Conservation (phyloP, 106 monocot genomes). For the Agapanthus africanus region DNA sequence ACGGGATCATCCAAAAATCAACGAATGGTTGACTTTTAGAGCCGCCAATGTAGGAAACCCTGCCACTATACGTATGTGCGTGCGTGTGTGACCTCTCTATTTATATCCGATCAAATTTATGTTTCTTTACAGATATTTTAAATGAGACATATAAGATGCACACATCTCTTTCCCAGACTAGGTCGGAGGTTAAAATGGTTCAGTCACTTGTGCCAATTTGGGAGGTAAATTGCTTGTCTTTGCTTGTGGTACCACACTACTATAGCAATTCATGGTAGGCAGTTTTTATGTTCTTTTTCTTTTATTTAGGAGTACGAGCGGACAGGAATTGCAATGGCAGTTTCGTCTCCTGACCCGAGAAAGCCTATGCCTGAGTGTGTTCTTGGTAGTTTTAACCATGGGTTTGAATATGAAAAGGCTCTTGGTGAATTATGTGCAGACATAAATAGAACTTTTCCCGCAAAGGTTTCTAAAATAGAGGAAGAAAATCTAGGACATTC, state of each 20-base stretch:
- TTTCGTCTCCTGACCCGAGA: conserved; percentile 15
- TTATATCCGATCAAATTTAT: too few relatives aligned
- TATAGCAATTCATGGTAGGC: too few relatives aligned
- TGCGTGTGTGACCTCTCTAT: too few relatives aligned
- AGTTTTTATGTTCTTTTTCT: conserved; percentile 18
- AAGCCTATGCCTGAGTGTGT: conserved; percentile 46
- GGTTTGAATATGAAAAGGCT: conserved; percentile 34
- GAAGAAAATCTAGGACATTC: conserved; percentile 23
- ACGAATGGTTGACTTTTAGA: too few relatives aligned
- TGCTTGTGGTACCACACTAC: background rate
- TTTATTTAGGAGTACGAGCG: conserved; percentile 54
- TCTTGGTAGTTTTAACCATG: conserved; percentile 37
- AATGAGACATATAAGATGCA: conserved; percentile 77
- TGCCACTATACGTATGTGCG: too few relatives aligned
- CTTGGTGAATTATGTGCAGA: conserved; percentile 31
- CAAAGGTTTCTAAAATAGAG: conserved; percentile 17
- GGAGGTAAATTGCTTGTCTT: conserved; percentile 57
- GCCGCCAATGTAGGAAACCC: too few relatives aligned
- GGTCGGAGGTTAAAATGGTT: conserved; percentile 73
- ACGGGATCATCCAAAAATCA: too few relatives aligned
- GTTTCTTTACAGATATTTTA: conserved; percentile 53
- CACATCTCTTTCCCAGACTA: conserved; percentile 78
- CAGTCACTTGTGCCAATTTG: conserved; percentile 91
- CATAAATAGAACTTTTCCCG: conserved; percentile 16
- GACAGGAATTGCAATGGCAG: conserved; percentile 39